These are phyloP conservation scores for Platanus orientalis DNA, from an alignment of 164 flowering plant genomes.

Conservation along the genomic window DNA sequence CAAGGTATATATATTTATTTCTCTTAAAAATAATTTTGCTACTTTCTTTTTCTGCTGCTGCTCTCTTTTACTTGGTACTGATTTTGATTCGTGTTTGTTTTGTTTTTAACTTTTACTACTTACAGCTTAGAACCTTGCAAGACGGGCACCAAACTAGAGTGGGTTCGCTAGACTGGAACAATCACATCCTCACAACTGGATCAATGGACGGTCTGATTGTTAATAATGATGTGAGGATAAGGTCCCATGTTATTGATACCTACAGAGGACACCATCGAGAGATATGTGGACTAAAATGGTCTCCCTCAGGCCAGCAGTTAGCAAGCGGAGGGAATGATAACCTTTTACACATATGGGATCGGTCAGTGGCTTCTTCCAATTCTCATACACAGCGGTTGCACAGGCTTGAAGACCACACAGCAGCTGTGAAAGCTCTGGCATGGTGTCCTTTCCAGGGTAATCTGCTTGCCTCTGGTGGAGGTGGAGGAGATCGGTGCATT, in stretches of 20 bases:
- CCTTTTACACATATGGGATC: constrained; percentile 57
- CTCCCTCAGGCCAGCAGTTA: constrained; percentile 53
- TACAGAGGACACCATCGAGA: constrained; percentile 57
- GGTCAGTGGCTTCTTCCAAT: constrained; percentile 35
- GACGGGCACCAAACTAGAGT: constrained; percentile 51
- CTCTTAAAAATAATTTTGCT: too few species aligned
- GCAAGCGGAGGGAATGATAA: constrained; percentile 73
- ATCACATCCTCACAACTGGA: constrained; percentile 56
- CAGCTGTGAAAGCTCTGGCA: constrained; percentile 65
- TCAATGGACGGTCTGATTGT: constrained; percentile 53
- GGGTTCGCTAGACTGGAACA: constrained; percentile 59
- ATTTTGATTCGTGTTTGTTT: background rate
- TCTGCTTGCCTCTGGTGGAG: constrained; percentile 62
- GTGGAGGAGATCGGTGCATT: constrained; percentile 53
- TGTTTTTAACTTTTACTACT: too few species aligned
- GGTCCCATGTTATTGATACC: constrained; percentile 45
- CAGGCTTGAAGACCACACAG: constrained; percentile 57
- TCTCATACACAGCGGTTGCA: constrained; percentile 50
- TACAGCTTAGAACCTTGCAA: constrained; percentile 49
- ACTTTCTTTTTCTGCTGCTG: background rate
- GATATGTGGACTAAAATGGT: constrained; percentile 67
- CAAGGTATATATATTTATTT: constrained; percentile 23
- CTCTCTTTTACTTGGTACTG: background rate
- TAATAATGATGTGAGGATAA: constrained; percentile 60
- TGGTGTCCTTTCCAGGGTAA: constrained; percentile 73